Conservation (phyloP, 1,139 yeast genomes). For the Schizosaccharomyces versatilis region DNA sequence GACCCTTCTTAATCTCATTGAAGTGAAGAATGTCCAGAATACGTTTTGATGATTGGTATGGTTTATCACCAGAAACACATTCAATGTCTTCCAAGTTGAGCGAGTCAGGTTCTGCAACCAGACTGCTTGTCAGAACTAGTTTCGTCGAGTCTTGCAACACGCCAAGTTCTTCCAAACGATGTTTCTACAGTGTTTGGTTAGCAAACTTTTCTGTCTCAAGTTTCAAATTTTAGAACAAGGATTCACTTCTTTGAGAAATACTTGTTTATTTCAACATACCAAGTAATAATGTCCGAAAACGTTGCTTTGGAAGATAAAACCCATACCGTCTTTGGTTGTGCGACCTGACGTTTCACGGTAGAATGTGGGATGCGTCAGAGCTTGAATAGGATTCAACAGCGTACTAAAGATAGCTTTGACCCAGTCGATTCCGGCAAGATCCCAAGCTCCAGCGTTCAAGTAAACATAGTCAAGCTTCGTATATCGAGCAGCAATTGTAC, state of each 20-base stretch:
- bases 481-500: conserved; percentile 45
- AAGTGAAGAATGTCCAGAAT: conserved; percentile 62
- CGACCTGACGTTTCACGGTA: conserved; percentile 63
- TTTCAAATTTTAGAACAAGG: conserved; percentile 8
- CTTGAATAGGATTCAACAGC: conserved; percentile 40
- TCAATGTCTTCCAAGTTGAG: conserved; percentile 57
- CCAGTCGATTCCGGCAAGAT: conserved; percentile 74
- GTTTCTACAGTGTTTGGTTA: conserved; percentile 40
- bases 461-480: conserved; percentile 50
- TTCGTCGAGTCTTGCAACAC: not conserved
- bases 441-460: conserved; percentile 78
- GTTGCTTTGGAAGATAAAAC: conserved; percentile 80
- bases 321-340: conserved; percentile 44
- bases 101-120: conserved; percentile 46
- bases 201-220: conserved; percentile 9
- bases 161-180: conserved; percentile 46
- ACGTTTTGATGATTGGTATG: conserved; percentile 86
- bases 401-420: conserved; percentile 47
- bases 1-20: conserved; percentile 33
- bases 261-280: conserved; percentile 8
- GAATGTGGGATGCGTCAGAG: conserved; percentile 64
- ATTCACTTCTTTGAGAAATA: not conserved
- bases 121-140: not conserved
- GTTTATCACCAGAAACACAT: conserved; percentile 35
- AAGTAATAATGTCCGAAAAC: conserved; percentile 86